Evolutionary conservation across 2,329 filamentous ascomycete genomes (phyloP), one percentile per base, ranked within the genome.

Genomic region (Arthroderma sp.): DNA sequence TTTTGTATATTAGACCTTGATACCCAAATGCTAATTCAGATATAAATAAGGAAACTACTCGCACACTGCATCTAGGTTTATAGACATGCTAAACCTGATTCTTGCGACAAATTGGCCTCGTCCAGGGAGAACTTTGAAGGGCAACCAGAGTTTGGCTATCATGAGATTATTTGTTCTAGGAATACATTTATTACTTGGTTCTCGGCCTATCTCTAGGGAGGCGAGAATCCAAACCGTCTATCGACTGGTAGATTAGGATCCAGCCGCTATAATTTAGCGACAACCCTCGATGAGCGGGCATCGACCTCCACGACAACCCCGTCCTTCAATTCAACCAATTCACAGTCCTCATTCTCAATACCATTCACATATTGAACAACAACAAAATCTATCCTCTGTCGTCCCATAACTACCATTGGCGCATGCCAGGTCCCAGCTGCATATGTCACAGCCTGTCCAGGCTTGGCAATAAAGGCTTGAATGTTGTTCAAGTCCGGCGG

Each of bases 351-450:
- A 1, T 79, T 74, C 0, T 74, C 81, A 11, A 93, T 85, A 1
- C 87, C 90, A 71, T 94, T 97, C 35, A 84, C 84, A 74, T 87
- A 93, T 74, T 97, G 91, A 63, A 87, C 81, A 1, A 97, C 91
- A 4, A 95, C 81, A 70, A 96, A 97, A 68, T 93, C 88, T 52
- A 96, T 76, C 19, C 83, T 78, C 56, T 76, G 73, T 47, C 73
- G 70, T 0, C 91, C 91, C 53, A 97, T 72, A 15, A 88, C 90
- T 13, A 90, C 87, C 91, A 98, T 97, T 0, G 93, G 93, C 60
- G 91, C 90, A 76, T 98, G 93, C 91, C 85, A 98, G 56, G 90
- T 96, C 4, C 89, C 93, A 1, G 87, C 84, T 1, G 81, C 89
- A 70, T 97, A 98, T 2, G 90, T 96, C 13, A 98, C 88, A 9